Evolutionary conservation across 805 yeast species (phyloP), one percentile per base, ranked within the genome.

Genomic region (Saturnispora sekii): DNA sequence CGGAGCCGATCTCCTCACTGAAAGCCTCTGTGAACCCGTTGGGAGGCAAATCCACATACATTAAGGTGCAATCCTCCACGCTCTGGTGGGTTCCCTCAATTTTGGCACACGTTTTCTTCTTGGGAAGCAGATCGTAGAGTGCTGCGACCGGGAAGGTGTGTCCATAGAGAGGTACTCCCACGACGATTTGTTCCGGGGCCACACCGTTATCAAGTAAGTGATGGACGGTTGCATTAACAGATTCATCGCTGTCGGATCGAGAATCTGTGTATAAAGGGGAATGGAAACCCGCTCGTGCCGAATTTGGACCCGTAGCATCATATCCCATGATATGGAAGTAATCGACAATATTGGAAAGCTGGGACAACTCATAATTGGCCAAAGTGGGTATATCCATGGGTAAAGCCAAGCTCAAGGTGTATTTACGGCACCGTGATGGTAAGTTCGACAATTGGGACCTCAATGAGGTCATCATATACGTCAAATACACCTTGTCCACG

Each of bases 141-240:
- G 41, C 29, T 14, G 36, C 32, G 4, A 53, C 47, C 28, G 36
- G 48, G 30, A 43, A 67, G 3, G 58, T 51, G 42, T 76, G 64
- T 0, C 96, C 97, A 59, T 88, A 93, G 14, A 78, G 65, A 0
- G 97, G 97, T 81, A 89, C 83, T 0, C 97, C 98, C 30, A 93
- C 54, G 1, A 82, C 68, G 6, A 90, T 50, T 55, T 85, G 53
- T 3, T 34, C 17, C 17, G 42, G 30, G 10, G 46, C 21, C 4
- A 38, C 26, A 5, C 36, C 39, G 5, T 17, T 11, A 5, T 29
- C 39, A 10, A 44, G 14, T 3, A 81, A 75, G 2, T 63, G 59
- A 47, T 74, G 74, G 2, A 69, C 79, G 44, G 74, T 73, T 30
- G 74, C 15, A 5, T 43, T 40, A 5, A 63, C 59, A 15, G 53